Base-by-base conservation (phyloP, 139 green algal species). In the Closterium sp. region DNA sequence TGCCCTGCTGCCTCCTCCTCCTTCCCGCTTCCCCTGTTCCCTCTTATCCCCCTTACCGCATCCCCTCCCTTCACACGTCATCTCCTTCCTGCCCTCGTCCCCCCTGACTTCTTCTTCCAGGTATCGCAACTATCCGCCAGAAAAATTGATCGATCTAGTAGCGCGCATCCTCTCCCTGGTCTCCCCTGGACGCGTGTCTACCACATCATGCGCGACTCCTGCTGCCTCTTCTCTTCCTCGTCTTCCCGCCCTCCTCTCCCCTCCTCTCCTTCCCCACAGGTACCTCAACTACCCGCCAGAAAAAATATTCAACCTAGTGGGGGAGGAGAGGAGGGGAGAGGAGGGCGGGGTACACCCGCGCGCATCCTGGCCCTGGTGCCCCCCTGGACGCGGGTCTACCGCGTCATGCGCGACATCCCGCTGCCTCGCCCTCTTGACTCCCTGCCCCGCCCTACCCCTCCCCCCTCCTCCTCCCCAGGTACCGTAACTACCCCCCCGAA, bases 101-200 rank as follows among this genome's bases (percentile, higher is more conserved):
- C 42, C 42, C 5, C 42, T 7, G 79, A 91, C 24, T n/a, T n/a
- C 73, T 38, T 28, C 50, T 31, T 50, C 87, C 21, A 89, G 70
- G 34, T 96, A 96, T 86, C 86, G 90, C 27, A 94, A 94, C 50
- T 96, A 96, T 30, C 31, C 87, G 10, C 93, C 94, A 19, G 94
- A 95, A 27, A 96, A 97, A 94, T 96, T 99, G 38, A 97, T 99
- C 22, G 98, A 99, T 92, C 94, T 99, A 28, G 96, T 99, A 79
- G 97, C 98, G 1, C 94, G 96, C 19, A 70, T 99, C 34, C 95
- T 99, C 87, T 96, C 97, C 85, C 96, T 99, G 31, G 97, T 99
- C n/a, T n/a, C n/a, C n/a, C 98, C n/a, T 99, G 98, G 98, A 96
- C 97, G 32, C 93, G 98, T 9, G 94, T 99, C 73, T 99, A 99